Percentiles rank a stretch among this genome's conserved stretches.
Conservation (phyloP, 306 rosid genomes). For the Hylodesmum podocarpum region DNA sequence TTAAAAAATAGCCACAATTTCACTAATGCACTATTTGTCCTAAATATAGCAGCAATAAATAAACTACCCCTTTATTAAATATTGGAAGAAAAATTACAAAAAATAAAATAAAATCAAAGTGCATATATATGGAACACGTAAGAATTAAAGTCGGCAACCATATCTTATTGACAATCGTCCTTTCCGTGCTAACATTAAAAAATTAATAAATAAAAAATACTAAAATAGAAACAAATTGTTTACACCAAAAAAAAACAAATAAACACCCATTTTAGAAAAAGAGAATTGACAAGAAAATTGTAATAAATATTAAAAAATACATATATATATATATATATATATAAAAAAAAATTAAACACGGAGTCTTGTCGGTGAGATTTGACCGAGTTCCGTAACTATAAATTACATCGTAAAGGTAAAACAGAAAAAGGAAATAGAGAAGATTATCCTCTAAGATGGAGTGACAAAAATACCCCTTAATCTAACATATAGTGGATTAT, state of each 20-base stretch:
- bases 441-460: background rate
- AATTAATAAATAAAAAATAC: background rate
- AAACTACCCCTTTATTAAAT: background rate
- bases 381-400: background rate
- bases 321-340: too few relatives aligned
- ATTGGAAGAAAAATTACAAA: background rate
- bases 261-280: background rate
- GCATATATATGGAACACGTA: too few relatives aligned
- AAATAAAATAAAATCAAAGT: background rate
- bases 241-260: background rate
- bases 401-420: background rate
- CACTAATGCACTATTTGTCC: background rate
- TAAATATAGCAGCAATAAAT: background rate
- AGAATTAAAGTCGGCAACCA: background rate
- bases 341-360: too few relatives aligned
- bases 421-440: background rate
- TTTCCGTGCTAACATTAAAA: background rate
- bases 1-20: background rate
- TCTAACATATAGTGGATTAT: background rate
- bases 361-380: constrained; percentile 2
- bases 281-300: background rate
- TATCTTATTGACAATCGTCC: background rate
- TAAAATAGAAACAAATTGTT: background rate
- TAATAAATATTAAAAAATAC: background rate
- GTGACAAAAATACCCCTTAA: constrained; percentile 26